Evolutionary conservation across 768 basidiomycete species (phyloP).

Genomic region (Rhizopogon vesiculosus): DNA sequence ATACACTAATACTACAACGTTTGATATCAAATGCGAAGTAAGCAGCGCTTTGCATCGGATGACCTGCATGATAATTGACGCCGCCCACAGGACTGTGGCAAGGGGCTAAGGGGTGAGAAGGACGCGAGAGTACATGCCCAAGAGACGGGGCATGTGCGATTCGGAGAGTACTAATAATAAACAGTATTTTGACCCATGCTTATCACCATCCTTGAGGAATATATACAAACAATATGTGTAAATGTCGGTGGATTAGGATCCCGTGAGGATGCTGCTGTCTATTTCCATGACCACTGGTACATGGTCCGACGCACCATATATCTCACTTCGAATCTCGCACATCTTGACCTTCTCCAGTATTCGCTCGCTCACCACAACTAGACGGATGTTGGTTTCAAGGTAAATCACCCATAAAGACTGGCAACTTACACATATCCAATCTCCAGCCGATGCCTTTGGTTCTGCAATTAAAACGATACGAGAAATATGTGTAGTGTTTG

Average conservation of each 20-base stretch:
- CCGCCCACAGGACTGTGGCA: constrained; percentile 61
- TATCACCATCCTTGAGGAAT: neutral
- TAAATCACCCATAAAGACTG: neutral
- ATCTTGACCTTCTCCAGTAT: constrained; percentile 59
- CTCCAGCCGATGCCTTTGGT: constrained; percentile 84
- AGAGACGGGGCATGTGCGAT: constrained; percentile 78
- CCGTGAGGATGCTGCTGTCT: constrained; percentile 35
- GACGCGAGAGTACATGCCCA: constrained; percentile 86
- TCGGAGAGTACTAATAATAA: constrained; percentile 83
- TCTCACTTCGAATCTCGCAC: constrained; percentile 84
- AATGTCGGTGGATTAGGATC: neutral
- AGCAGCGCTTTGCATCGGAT: constrained; percentile 11
- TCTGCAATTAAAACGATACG: constrained; percentile 78
- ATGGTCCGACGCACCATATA: constrained; percentile 87
- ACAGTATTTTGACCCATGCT: constrained; percentile 1
- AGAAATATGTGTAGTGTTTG: constrained; percentile 83
- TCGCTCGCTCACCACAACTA: constrained; percentile 75
- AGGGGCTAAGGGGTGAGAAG: constrained; percentile 91
- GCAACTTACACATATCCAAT: constrained; percentile 71
- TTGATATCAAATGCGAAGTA: constrained; percentile 86
- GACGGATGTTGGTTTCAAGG: neutral
- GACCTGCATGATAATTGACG: constrained; percentile 4
- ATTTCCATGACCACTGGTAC: constrained; percentile 79
- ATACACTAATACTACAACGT: constrained; percentile 88
- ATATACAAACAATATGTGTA: neutral